Conservation (phyloP, 805 yeast genomes). For the Pichia heedii region DNA sequence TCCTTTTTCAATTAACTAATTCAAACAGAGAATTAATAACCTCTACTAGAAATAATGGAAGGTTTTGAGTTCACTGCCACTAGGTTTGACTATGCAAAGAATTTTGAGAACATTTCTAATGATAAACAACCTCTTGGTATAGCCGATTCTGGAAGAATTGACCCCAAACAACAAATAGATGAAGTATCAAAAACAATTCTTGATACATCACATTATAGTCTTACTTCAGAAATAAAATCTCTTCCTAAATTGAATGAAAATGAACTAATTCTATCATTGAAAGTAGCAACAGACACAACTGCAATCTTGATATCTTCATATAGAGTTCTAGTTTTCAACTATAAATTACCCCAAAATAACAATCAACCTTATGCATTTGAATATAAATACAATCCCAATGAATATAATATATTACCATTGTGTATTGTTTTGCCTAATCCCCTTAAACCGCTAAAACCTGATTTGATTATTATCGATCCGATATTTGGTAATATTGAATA, state of each 20-base stretch:
- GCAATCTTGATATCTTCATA: conserved; percentile 32
- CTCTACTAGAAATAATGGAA: not conserved
- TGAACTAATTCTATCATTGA: conserved; percentile 14
- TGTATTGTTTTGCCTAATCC: conserved; percentile 55
- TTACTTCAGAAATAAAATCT: not conserved
- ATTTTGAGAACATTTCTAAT: not conserved
- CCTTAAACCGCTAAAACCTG: conserved; percentile 47
- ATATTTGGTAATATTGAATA: conserved; percentile 51
- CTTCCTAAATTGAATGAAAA: conserved; percentile 36
- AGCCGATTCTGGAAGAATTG: no score
- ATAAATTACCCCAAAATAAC: conserved; percentile 42
- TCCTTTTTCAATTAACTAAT: no score
- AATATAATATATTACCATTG: conserved; percentile 33
- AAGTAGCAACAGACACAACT: conserved; percentile 22
- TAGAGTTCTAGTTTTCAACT: conserved; percentile 60
- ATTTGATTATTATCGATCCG: conserved; percentile 57
- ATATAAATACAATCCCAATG: conserved; percentile 32
- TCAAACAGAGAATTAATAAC: no score
- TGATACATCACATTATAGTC: not conserved
- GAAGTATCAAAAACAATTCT: not conserved
- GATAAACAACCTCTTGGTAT: no score
- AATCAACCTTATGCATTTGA: conserved; percentile 47
- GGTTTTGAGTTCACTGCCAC: conserved; percentile 3
- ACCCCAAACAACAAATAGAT: not conserved
- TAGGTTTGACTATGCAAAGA: not conserved